phyloP scores from a whole-genome alignment of 176 grass and related monocot genomes.

The Thalia dealbata region DNA sequence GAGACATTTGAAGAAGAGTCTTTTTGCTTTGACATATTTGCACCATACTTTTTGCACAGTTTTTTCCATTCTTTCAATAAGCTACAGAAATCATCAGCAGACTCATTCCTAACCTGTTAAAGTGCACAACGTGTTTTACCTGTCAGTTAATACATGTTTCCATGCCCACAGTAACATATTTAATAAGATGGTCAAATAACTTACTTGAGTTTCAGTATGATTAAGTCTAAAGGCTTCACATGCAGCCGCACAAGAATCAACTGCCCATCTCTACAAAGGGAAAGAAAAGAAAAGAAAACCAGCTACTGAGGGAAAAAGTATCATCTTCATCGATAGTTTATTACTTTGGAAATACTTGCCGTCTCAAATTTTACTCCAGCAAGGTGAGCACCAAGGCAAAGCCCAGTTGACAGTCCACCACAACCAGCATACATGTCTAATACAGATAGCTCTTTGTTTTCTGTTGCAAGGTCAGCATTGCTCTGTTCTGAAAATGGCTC shows the following conservation, averaged over 20 bases:
- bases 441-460: slow-evolving; percentile 52
- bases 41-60: slow-evolving; percentile 56
- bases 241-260: slow-evolving; percentile 64
- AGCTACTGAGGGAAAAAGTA: slow-evolving; percentile 3
- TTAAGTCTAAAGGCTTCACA: slow-evolving; percentile 63
- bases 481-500: slow-evolving; percentile 26
- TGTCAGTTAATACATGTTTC: slow-evolving; percentile 5
- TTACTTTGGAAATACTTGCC: slow-evolving; percentile 30
- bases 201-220: slow-evolving; percentile 78
- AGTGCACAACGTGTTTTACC: slow-evolving; percentile 17
- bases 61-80: slow-evolving; percentile 79
- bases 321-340: not conserved
- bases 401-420: slow-evolving; percentile 95
- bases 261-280: slow-evolving; percentile 63
- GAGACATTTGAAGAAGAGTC: not conserved
- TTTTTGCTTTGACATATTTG: slow-evolving; percentile 20
- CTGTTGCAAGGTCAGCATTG: slow-evolving; percentile 18
- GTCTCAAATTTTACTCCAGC: slow-evolving; percentile 64
- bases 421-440: slow-evolving; percentile 89
- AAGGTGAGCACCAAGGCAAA: slow-evolving; percentile 58
- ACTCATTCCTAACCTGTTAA: slow-evolving; percentile 73
- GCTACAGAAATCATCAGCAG: slow-evolving; percentile 64
- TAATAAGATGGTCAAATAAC: not conserved
- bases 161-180: not conserved
- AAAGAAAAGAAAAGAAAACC: slow-evolving; percentile 29